Evolutionary conservation across 2,329 filamentous ascomycete genomes (phyloP).

Genomic region (Aphanocladium album): DNA sequence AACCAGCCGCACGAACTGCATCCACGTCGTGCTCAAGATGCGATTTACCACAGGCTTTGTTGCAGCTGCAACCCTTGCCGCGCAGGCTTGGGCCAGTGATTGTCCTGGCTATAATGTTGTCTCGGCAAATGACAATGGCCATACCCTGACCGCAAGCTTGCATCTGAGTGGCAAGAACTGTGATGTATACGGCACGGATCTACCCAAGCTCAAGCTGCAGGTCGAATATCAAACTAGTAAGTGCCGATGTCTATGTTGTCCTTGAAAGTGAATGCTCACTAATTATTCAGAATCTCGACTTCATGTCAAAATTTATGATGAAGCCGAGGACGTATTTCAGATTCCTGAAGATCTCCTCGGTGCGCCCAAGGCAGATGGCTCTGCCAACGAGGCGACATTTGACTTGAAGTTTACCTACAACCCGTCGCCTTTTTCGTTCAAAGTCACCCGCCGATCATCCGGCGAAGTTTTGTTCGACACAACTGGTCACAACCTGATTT

Average conservation of each 20-base stretch:
- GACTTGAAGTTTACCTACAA: conserved; percentile 44
- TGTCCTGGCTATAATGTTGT: neutral
- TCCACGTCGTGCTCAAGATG: neutral
- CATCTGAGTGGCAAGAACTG: neutral
- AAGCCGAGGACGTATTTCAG: conserved; percentile 65
- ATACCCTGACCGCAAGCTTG: neutral
- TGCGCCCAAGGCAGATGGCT: conserved; percentile 14
- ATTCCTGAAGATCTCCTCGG: conserved; percentile 66
- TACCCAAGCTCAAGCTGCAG: conserved; percentile 4
- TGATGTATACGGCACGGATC: neutral
- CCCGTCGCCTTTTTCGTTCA: conserved; percentile 61
- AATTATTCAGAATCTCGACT: conserved; percentile 40
- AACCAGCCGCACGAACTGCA: neutral
- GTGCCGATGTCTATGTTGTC: neutral
- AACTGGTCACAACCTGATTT: conserved; percentile 60
- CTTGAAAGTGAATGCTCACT: neutral
- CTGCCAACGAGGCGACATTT: conserved; percentile 21
- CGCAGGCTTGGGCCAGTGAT: neutral
- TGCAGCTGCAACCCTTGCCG: neutral
- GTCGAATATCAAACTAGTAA: conserved; percentile 4
- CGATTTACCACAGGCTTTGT: neutral
- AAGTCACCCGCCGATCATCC: conserved; percentile 39
- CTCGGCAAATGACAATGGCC: neutral
- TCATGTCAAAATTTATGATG: conserved; percentile 70
- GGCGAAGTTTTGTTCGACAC: conserved; percentile 63